A percentile compares a stretch with the other conserved stretches of the same genome.
phyloP scores from a whole-genome alignment of 768 basidiomycete genomes.

The Myochromella boudieri region DNA sequence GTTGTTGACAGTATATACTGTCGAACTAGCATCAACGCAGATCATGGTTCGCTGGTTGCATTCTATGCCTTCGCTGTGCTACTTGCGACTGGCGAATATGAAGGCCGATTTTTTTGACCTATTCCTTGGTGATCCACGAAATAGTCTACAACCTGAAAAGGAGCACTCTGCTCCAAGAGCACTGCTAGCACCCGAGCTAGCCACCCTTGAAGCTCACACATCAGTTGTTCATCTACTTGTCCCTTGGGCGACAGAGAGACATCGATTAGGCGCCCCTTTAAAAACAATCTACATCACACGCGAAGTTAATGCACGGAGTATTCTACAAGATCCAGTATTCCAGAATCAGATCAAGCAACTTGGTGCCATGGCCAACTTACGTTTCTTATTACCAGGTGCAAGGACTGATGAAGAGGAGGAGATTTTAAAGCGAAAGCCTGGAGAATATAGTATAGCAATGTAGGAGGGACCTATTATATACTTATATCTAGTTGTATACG shows the following conservation, averaged over 20 bases:
- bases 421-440: conserved; percentile 26
- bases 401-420: conserved; percentile 47
- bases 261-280: conserved; percentile 41
- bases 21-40: conserved; percentile 33
- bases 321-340: not conserved
- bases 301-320: conserved; percentile 17
- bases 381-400: conserved; percentile 32
- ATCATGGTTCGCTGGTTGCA: conserved; percentile 42
- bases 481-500: not conserved
- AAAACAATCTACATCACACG: conserved; percentile 46
- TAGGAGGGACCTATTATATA: not conserved
- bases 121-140: conserved; percentile 44
- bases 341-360: conserved; percentile 25
- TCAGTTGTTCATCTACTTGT: conserved; percentile 30
- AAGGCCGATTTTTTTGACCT: conserved; percentile 40
- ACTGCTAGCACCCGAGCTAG: conserved; percentile 44
- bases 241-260: conserved; percentile 36
- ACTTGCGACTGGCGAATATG: conserved; percentile 48
- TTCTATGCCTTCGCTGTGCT: conserved; percentile 56
- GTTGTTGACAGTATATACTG: conserved; percentile 50
- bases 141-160: conserved; percentile 7
- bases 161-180: conserved; percentile 9
- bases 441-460: not conserved
- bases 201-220: conserved; percentile 46
- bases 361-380: conserved; percentile 27